These are phyloP conservation scores for Zizania palustris DNA, from an alignment of 202 grass and related monocot genomes.

Conservation along the genomic window DNA sequence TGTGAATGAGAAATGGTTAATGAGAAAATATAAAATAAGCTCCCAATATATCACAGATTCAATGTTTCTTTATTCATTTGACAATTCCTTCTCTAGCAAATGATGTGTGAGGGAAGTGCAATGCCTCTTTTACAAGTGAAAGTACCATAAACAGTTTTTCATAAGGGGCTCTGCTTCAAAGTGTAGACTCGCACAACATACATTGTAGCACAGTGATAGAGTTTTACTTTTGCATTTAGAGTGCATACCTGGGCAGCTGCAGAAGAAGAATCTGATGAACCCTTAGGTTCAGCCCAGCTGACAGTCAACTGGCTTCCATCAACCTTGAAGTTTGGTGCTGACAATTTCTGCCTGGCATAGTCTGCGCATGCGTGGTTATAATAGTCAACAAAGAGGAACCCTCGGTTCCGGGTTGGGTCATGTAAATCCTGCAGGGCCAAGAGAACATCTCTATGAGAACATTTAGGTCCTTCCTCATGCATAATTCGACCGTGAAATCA, in stretches of 20 bases:
- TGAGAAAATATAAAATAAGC: neutral
- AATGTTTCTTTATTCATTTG: neutral
- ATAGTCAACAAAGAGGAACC: conserved; percentile 92
- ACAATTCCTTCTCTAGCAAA: neutral
- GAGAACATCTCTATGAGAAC: conserved; percentile 15
- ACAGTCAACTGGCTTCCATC: conserved; percentile 92
- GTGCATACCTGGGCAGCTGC: conserved; percentile 67
- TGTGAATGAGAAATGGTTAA: neutral
- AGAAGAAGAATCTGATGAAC: conserved; percentile 69
- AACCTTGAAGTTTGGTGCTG: conserved; percentile 75
- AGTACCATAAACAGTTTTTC: neutral
- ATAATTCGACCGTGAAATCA: neutral
- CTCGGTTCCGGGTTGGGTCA: conserved; percentile 81
- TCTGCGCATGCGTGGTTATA: conserved; percentile 89
- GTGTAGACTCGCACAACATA: neutral
- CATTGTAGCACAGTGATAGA: neutral
- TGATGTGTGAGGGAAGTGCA: neutral
- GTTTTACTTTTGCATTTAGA: neutral
- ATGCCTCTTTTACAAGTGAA: neutral
- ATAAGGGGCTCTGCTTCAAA: neutral
- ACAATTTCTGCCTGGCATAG: conserved; percentile 69
- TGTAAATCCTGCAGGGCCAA: conserved; percentile 74
- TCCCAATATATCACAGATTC: neutral
- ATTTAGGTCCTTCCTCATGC: neutral
- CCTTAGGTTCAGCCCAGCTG: conserved; percentile 94